Conservation (phyloP, 2,329 filamentous ascomycete genomes). For the Orbilia ellipsospora region DNA sequence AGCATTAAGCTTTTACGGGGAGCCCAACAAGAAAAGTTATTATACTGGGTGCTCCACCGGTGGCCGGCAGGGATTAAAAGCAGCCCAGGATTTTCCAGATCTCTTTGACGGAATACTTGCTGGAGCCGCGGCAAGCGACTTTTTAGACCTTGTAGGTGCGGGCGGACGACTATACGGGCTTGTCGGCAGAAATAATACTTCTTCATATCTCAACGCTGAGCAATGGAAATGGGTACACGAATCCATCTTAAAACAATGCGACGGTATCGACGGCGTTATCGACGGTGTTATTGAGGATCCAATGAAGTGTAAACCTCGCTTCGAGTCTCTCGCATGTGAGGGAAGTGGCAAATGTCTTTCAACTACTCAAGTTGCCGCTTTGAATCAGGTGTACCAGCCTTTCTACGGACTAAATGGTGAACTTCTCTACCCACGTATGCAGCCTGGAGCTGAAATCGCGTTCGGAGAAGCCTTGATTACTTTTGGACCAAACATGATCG, state of each 20-base stretch:
- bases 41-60: slow-evolving; percentile 66
- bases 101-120: slow-evolving; percentile 67
- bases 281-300: slow-evolving; percentile 65
- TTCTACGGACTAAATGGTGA: slow-evolving; percentile 60
- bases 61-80: slow-evolving; percentile 65
- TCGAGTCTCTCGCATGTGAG: slow-evolving; percentile 61
- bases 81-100: slow-evolving; percentile 64
- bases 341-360: slow-evolving; percentile 59
- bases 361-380: slow-evolving; percentile 60
- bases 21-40: slow-evolving; percentile 63
- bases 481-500: background rate
- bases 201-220: slow-evolving; percentile 59
- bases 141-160: slow-evolving; percentile 65
- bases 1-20: slow-evolving; percentile 23
- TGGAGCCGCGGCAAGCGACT: slow-evolving; percentile 64
- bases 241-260: slow-evolving; percentile 66
- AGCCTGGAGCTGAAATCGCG: slow-evolving; percentile 40
- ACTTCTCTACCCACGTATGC: slow-evolving; percentile 59
- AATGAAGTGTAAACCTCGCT: slow-evolving; percentile 60
- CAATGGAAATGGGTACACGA: slow-evolving; percentile 61
- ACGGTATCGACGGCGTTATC: slow-evolving; percentile 65
- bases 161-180: slow-evolving; percentile 63
- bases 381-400: slow-evolving; percentile 60
- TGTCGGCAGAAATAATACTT: slow-evolving; percentile 61
- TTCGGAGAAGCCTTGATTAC: slow-evolving; percentile 22